Percentiles rank a stretch among this genome's conserved stretches.
Conservation (phyloP, 2,329 filamentous ascomycete genomes). For the Knufia fluminis region DNA sequence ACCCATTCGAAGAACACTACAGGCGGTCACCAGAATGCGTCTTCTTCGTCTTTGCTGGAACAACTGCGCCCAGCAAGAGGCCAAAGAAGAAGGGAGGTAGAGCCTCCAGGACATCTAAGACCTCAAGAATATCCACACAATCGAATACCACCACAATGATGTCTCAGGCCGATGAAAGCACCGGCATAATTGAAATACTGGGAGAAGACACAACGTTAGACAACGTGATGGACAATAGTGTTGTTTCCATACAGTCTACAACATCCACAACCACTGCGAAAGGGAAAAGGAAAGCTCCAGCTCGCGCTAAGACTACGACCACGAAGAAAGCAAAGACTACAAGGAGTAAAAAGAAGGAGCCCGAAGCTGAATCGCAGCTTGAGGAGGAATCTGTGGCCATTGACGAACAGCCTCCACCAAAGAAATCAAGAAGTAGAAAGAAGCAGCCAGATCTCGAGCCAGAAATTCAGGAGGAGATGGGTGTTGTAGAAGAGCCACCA, state of each 20-base stretch:
- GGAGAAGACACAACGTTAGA: slow-evolving; percentile 29
- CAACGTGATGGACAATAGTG: slow-evolving; percentile 4
- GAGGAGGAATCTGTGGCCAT: slow-evolving; percentile 25
- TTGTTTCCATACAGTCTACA: slow-evolving; percentile 30
- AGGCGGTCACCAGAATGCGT: slow-evolving; percentile 67
- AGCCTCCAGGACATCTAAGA: slow-evolving; percentile 50
- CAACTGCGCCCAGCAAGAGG: slow-evolving; percentile 45
- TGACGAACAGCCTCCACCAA: neutral
- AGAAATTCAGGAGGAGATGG: slow-evolving; percentile 55
- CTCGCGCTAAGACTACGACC: slow-evolving; percentile 29
- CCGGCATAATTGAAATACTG: slow-evolving; percentile 40
- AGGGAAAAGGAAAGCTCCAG: slow-evolving; percentile 35
- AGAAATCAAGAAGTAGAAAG: neutral
- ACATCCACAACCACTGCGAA: slow-evolving; percentile 37
- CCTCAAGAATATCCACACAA: slow-evolving; percentile 53
- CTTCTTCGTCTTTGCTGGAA: slow-evolving; percentile 66
- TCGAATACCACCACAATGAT: slow-evolving; percentile 35
- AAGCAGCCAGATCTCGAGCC: slow-evolving; percentile 14
- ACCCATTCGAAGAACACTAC: slow-evolving; percentile 81
- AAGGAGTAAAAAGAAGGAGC: slow-evolving; percentile 17
- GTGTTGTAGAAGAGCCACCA: neutral
- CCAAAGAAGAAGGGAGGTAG: slow-evolving; percentile 45
- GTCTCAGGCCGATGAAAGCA: slow-evolving; percentile 42
- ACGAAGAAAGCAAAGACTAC: slow-evolving; percentile 26
- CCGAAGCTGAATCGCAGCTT: slow-evolving; percentile 29